phyloP scores from a whole-genome alignment of 2,329 filamentous ascomycete species.

The Alternaria gansuensis region DNA sequence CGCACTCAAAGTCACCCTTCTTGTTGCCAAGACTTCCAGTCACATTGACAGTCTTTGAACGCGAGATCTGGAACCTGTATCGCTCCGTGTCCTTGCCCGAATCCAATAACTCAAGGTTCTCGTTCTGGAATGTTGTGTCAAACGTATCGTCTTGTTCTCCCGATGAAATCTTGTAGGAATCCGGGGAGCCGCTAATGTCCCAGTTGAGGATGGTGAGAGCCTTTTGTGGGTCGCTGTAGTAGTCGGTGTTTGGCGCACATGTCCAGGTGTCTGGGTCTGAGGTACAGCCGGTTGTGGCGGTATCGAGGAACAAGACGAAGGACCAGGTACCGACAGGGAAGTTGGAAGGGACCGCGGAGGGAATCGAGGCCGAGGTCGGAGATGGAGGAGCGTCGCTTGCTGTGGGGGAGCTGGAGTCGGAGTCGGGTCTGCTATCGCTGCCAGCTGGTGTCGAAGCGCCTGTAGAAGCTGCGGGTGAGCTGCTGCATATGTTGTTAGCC shows the following conservation, averaged over 20 bases:
- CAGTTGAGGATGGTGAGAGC: conserved; percentile 67
- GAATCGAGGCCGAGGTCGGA: conserved; percentile 29
- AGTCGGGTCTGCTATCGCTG: background rate
- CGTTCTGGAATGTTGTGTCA: conserved; percentile 64
- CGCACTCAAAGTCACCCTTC: conserved; percentile 63
- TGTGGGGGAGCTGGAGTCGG: conserved; percentile 14
- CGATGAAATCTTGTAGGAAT: conserved; percentile 63
- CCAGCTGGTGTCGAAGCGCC: background rate
- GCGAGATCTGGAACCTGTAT: conserved; percentile 65
- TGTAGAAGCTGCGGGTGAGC: conserved; percentile 3
- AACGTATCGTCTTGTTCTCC: conserved; percentile 63
- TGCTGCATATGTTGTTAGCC: conserved; percentile 18
- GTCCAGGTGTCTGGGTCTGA: conserved; percentile 67
- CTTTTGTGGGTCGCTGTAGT: conserved; percentile 54
- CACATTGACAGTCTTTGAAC: conserved; percentile 64
- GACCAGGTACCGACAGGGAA: conserved; percentile 72
- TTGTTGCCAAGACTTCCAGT: conserved; percentile 55
- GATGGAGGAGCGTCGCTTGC: conserved; percentile 22
- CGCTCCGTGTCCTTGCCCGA: conserved; percentile 61
- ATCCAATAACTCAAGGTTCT: conserved; percentile 61
- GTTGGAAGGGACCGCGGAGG: conserved; percentile 36
- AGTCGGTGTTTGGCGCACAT: conserved; percentile 67
- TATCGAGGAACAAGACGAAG: conserved; percentile 66
- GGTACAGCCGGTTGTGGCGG: conserved; percentile 65
- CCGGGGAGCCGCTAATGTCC: conserved; percentile 61